Conservation (phyloP, 1,139 yeast genomes). For the Suhomyces panamericanus region DNA sequence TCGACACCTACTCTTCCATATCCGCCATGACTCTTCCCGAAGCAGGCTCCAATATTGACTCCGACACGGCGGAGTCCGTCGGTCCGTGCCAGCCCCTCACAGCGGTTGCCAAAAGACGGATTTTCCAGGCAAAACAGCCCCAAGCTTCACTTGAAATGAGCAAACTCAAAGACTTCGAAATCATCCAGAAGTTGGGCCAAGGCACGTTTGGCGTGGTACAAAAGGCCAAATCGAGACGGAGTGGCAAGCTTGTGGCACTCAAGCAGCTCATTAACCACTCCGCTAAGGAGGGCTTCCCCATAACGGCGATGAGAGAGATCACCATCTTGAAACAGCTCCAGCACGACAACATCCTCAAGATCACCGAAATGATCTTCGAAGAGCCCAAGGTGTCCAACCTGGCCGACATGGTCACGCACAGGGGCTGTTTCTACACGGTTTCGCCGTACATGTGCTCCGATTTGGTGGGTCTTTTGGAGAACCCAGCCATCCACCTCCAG, state of each 20-base stretch:
- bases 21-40: conserved; percentile 3
- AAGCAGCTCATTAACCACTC: conserved; percentile 82
- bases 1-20: background rate
- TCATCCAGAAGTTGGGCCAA: conserved; percentile 45
- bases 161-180: conserved; percentile 32
- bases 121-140: conserved; percentile 8
- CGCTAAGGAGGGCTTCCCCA: conserved; percentile 90
- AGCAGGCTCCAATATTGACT: background rate
- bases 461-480: conserved; percentile 86
- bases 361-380: conserved; percentile 81
- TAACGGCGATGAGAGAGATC: conserved; percentile 93
- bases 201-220: conserved; percentile 54
- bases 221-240: conserved; percentile 35
- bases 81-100: conserved; percentile 1
- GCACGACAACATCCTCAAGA: conserved; percentile 71
- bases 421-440: conserved; percentile 77
- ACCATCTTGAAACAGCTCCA: conserved; percentile 71
- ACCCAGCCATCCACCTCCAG: conserved; percentile 64
- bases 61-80: background rate
- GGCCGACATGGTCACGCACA: conserved; percentile 35
- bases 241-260: conserved; percentile 48
- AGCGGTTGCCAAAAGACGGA: conserved; percentile 3
- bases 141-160: conserved; percentile 30
- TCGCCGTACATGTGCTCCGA: conserved; percentile 94
- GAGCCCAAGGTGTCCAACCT: conserved; percentile 43